Percentiles rank a stretch among this genome's conserved stretches.
Evolutionary conservation across 495 filamentous ascomycete genomes (phyloP).

Genomic region (Extremus antarcticus): DNA sequence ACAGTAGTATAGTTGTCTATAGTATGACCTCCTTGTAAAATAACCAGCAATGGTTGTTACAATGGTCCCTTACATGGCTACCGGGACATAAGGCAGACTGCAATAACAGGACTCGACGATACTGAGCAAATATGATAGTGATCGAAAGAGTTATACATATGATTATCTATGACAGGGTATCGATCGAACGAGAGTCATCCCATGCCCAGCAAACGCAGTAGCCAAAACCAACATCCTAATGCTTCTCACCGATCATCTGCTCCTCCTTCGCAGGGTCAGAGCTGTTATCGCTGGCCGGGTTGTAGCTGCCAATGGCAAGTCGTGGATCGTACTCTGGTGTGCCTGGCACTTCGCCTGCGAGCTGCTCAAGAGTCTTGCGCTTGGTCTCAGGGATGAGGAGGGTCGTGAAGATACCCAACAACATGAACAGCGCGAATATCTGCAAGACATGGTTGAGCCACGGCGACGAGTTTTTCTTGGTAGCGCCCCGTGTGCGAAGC

Average conservation of each 20-base stretch:
- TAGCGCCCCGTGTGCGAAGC: conserved; percentile 27
- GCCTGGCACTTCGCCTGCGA: conserved; percentile 21
- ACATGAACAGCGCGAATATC: conserved; percentile 74
- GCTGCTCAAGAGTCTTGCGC: conserved; percentile 42
- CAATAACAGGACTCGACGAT: too few species aligned
- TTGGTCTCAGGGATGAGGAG: conserved; percentile 66
- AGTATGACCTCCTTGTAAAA: too few species aligned
- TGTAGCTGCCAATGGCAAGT: neutral
- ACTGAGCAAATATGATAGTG: too few species aligned
- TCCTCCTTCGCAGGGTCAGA: neutral
- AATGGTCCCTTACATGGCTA: too few species aligned
- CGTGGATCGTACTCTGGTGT: conserved; percentile 3
- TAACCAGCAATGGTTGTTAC: too few species aligned
- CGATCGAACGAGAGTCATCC: neutral
- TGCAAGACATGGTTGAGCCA: conserved; percentile 74
- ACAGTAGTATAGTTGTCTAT: too few species aligned
- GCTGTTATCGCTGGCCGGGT: neutral
- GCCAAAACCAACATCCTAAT: neutral
- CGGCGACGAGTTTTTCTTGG: conserved; percentile 32
- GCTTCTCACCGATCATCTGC: neutral
- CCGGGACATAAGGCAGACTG: too few species aligned
- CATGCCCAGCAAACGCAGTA: neutral
- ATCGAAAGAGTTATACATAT: neutral
- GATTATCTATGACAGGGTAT: neutral
- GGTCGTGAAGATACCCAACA: conserved; percentile 55